Conservation (phyloP, 2,329 filamentous ascomycete species). For the Calonectria pseudoturangicola region DNA sequence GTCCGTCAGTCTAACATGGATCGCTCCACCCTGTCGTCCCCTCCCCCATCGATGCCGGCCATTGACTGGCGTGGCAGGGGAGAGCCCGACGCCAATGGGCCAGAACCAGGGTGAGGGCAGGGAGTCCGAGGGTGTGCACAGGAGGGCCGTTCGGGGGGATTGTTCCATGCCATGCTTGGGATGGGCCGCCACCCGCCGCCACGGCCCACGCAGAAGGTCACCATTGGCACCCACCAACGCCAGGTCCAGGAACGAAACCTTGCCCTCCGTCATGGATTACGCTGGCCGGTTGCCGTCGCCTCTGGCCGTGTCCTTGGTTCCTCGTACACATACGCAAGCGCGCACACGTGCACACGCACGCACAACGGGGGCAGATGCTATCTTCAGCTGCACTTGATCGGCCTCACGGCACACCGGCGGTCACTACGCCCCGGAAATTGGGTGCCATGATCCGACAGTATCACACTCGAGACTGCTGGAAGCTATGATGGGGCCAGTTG, state of each 20-base stretch:
- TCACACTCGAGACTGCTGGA: slow-evolving; percentile 13
- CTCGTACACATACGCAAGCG: slow-evolving; percentile 16
- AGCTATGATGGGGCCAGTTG: slow-evolving; percentile 16
- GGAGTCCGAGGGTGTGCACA: slow-evolving; percentile 21
- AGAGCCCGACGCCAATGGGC: slow-evolving; percentile 37
- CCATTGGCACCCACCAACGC: slow-evolving; percentile 24
- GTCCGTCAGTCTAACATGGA: slow-evolving; percentile 47
- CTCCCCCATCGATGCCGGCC: slow-evolving; percentile 30
- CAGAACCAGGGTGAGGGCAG: slow-evolving; percentile 35
- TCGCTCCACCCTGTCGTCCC: slow-evolving; percentile 42
- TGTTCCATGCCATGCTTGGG: slow-evolving; percentile 39
- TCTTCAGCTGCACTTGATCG: slow-evolving; percentile 4
- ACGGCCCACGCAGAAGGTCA: slow-evolving; percentile 39
- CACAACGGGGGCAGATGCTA: background rate
- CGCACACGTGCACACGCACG: slow-evolving; percentile 20
- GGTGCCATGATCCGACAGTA: slow-evolving; percentile 32
- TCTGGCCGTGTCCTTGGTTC: slow-evolving; percentile 1
- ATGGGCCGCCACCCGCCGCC: slow-evolving; percentile 39
- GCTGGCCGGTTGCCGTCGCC: slow-evolving; percentile 23
- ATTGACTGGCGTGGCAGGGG: slow-evolving; percentile 41
- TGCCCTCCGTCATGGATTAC: slow-evolving; percentile 31
- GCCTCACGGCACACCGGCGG: slow-evolving; percentile 11
- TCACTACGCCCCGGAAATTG: background rate
- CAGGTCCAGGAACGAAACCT: slow-evolving; percentile 33
- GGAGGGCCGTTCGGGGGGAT: slow-evolving; percentile 38